Evolutionary conservation across 2,329 filamentous ascomycete genomes (phyloP).

Genomic region (Penicillium sp.): DNA sequence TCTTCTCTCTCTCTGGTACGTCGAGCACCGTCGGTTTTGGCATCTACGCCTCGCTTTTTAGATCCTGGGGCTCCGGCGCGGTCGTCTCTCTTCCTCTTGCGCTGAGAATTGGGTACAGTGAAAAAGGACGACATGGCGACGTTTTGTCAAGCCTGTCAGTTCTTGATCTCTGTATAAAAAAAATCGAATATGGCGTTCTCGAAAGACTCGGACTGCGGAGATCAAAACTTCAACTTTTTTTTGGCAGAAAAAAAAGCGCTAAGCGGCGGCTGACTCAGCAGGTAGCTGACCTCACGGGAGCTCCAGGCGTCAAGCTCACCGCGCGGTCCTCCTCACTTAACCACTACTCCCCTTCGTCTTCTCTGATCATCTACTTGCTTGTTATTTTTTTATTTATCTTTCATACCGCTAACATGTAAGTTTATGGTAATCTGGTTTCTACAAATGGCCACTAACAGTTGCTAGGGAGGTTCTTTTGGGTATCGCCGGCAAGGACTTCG

Average conservation of each 20-base stretch:
- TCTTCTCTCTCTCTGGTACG: constrained; percentile 61
- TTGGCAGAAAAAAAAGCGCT: constrained; percentile 35
- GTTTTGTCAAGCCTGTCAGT: constrained; percentile 6
- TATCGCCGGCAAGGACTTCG: constrained; percentile 99
- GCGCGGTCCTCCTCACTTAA: constrained; percentile 35
- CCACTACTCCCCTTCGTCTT: constrained; percentile 24
- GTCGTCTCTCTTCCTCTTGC: constrained; percentile 79
- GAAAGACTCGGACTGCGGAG: constrained; percentile 17
- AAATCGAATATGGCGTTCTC: constrained; percentile 13
- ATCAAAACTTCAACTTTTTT: constrained; percentile 36
- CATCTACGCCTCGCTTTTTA: constrained; percentile 47
- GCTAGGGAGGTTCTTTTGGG: constrained; percentile 93
- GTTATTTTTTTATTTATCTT: constrained; percentile 15
- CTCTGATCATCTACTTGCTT: constrained; percentile 23
- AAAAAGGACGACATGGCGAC: constrained; percentile 88
- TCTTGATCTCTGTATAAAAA: constrained; percentile 9
- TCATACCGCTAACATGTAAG: constrained; percentile 32
- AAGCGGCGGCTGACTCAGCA: constrained; percentile 38
- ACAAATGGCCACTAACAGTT: constrained; percentile 22
- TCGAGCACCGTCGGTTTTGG: constrained; percentile 39
- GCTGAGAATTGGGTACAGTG: constrained; percentile 78
- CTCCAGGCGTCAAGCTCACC: constrained; percentile 46
- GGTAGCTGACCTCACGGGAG: constrained; percentile 34
- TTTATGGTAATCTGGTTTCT: neutral
- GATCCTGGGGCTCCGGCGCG: constrained; percentile 43